Evolutionary conservation across 306 rosid genomes (phyloP).

Genomic region (Sicyos edulis): DNA sequence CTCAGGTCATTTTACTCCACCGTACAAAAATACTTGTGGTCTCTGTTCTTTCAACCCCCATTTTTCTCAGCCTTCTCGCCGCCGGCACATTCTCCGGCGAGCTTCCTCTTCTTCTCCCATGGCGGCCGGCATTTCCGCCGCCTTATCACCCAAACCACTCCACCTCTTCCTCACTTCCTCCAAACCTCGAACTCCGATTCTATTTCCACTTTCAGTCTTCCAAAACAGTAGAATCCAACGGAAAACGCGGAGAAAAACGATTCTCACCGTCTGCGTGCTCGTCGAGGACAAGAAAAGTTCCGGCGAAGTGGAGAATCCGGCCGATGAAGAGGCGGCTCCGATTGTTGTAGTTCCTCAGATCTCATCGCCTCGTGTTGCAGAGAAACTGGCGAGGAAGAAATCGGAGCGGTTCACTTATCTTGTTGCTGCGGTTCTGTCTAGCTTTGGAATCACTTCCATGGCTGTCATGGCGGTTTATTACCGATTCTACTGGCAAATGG

Average conservation of each 20-base stretch:
- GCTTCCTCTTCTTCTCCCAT: slow-evolving; percentile 31
- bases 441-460: slow-evolving; percentile 80
- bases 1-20: no score
- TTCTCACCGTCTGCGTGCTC: slow-evolving; percentile 54
- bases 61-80: neutral
- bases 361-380: slow-evolving; percentile 37
- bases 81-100: slow-evolving; percentile 13
- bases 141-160: slow-evolving; percentile 43
- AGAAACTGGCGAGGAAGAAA: slow-evolving; percentile 54
- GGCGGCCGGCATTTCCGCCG: slow-evolving; percentile 69
- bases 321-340: slow-evolving; percentile 18
- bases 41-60: neutral
- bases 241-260: slow-evolving; percentile 31
- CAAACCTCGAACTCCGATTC: slow-evolving; percentile 33
- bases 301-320: slow-evolving; percentile 26
- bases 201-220: slow-evolving; percentile 31
- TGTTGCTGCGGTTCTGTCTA: slow-evolving; percentile 82
- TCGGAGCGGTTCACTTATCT: slow-evolving; percentile 79
- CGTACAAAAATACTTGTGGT: neutral
- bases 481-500: slow-evolving; percentile 95
- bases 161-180: slow-evolving; percentile 36
- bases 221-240: slow-evolving; percentile 21
- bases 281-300: slow-evolving; percentile 51
- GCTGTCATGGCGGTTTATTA: slow-evolving; percentile 76
- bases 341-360: slow-evolving; percentile 24